Evolutionary conservation across 2,329 filamentous ascomycete species (phyloP), one percentile per base, ranked within the genome.

Genomic region (Penicillium sp.): DNA sequence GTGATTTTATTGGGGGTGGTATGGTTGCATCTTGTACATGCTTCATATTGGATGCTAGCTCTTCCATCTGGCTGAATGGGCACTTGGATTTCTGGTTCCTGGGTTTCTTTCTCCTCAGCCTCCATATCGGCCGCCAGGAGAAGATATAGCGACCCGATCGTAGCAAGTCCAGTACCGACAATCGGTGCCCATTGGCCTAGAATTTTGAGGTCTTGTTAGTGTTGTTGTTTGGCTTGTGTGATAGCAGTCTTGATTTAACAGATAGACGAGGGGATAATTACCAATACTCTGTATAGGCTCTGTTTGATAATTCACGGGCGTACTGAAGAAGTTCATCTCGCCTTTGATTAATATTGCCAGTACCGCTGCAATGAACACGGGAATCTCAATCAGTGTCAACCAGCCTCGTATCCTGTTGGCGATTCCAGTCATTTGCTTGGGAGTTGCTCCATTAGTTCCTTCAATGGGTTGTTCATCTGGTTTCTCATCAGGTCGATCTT

Each of bases 261-360:
- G 15, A 13, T 28, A 37, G 42, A 3, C 1, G 17, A 8, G 12
- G 19, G n/a, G 2, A 6, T 4, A 75, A 81, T 66, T 75, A 86
- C 86, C 87, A 53, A 90, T 81, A 63, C 84, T 88, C 5, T 79
- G 79, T 56, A 90, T 85, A 0, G 87, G 86, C 63, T 91, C 88
- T 0, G 85, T 89, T 63, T 88, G 81, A 61, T 85, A 88, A 0
- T 65, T 67, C 3, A 90, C 79, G 59, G 84, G 85, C 0, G 58
- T 22, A 53, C 85, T 89, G 66, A 82, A 89, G 65, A 90, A 87
- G 66, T 91, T 90, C 35, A 80, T 79, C 73, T 90, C 88, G 0
- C 88, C 88, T 0, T 87, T 73, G 4, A 88, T 78, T 3, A 90
- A 45, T 26, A 69, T 69, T 13, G 61, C 61, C 13, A 67, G 76